Percentiles rank a stretch among this genome's conserved stretches.
phyloP scores from a whole-genome alignment of 2,329 filamentous ascomycete genomes.

The Colletotrichum viniferum region DNA sequence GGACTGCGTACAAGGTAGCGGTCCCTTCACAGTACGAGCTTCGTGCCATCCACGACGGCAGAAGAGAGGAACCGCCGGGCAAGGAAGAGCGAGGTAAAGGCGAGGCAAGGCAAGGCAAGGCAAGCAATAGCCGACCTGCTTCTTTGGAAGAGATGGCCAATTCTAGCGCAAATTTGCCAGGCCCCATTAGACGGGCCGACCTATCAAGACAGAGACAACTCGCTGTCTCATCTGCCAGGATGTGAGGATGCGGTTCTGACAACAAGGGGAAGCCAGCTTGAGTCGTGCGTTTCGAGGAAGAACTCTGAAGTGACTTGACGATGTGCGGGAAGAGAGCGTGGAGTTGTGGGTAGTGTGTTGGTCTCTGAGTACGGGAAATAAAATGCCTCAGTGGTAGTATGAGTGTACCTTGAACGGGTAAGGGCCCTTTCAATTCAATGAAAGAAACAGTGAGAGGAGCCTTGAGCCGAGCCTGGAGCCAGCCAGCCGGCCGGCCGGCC shows the following conservation, averaged over 20 bases:
- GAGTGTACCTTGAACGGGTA: background rate
- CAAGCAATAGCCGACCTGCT: slow-evolving; percentile 7
- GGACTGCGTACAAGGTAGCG: background rate
- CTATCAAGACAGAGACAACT: slow-evolving; percentile 23
- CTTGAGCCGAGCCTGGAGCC: background rate
- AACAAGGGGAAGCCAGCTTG: slow-evolving; percentile 22
- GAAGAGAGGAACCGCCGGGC: background rate
- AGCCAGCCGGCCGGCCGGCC: background rate
- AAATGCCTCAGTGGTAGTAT: slow-evolving; percentile 22
- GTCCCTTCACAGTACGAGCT: background rate
- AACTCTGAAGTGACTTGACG: slow-evolving; percentile 19
- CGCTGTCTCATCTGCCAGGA: slow-evolving; percentile 22
- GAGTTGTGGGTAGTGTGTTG: slow-evolving; percentile 6
- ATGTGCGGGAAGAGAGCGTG: background rate
- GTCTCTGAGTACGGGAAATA: slow-evolving; percentile 3
- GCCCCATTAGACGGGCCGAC: slow-evolving; percentile 22
- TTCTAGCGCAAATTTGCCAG: slow-evolving; percentile 21
- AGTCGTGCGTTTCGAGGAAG: slow-evolving; percentile 22
- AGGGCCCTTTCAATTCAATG: background rate
- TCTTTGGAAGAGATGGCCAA: slow-evolving; percentile 11
- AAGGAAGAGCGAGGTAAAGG: background rate
- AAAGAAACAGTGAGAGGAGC: background rate
- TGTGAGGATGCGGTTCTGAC: slow-evolving; percentile 17
- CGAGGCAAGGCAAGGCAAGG: background rate
- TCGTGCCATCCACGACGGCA: background rate